Percentiles rank a stretch among this genome's conserved stretches.
These are phyloP conservation scores for Phytophthora quininea DNA, from an alignment of 352 stramenopile genomes.

Conservation along the genomic window DNA sequence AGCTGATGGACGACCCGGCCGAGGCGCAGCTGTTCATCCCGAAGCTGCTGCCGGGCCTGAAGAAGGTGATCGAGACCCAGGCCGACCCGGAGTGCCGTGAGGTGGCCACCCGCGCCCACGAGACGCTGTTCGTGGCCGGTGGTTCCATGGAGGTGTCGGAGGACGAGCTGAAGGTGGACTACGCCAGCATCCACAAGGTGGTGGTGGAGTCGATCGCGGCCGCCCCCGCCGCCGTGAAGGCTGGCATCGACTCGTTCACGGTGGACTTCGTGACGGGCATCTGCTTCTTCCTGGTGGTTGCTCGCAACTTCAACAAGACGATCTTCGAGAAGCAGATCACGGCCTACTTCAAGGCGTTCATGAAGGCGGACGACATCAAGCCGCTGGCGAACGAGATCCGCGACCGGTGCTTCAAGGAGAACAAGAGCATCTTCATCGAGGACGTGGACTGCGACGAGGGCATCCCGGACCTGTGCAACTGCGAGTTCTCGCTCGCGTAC, in stretches of 20 bases:
- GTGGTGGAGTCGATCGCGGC: constrained; percentile 82
- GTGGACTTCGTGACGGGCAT: constrained; percentile 91
- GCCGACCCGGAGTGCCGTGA: constrained; percentile 97
- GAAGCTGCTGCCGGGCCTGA: constrained; percentile 95
- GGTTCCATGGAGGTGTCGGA: constrained; percentile 92
- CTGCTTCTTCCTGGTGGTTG: constrained; percentile 86
- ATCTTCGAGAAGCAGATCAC: constrained; percentile 94
- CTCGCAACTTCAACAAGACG: constrained; percentile 94
- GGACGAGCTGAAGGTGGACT: constrained; percentile 93
- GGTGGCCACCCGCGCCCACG: constrained; percentile 93
- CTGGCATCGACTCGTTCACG: constrained; percentile 88
- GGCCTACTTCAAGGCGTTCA: constrained; percentile 90
- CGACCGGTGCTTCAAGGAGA: constrained; percentile 89
- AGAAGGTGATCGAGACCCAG: constrained; percentile 96
- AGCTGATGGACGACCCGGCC: constrained; percentile 97
- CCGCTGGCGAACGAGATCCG: constrained; percentile 74
- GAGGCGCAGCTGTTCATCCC: constrained; percentile 98
- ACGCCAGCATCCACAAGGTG: constrained; percentile 81
- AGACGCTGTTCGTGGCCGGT: constrained; percentile 94
- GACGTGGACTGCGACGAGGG: constrained; percentile 97
- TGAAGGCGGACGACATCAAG: constrained; percentile 69
- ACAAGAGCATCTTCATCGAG: constrained; percentile 93
- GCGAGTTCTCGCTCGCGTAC: constrained; percentile 98
- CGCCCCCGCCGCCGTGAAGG: constrained; percentile 83
- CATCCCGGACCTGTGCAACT: constrained; percentile 98